A percentile compares a stretch with the other conserved stretches of the same genome.
phyloP scores from a whole-genome alignment of 495 filamentous ascomycete species.

The Eremomyces bilateralis region DNA sequence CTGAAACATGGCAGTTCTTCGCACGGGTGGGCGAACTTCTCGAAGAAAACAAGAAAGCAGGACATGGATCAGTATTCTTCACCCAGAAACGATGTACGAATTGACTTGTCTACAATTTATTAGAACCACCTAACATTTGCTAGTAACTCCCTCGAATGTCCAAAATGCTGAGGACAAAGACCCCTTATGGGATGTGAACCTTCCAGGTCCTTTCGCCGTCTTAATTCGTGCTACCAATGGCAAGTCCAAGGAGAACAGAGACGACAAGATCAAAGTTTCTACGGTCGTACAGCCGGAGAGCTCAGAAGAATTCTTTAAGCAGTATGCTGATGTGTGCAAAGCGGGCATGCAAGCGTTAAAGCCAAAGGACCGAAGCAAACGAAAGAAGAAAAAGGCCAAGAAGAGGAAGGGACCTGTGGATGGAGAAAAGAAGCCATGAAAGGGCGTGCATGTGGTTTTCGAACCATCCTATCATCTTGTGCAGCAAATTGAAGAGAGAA shows the following conservation, averaged over 20 bases:
- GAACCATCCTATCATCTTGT: too few relatives aligned
- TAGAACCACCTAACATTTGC: too few relatives aligned
- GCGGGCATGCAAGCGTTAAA: conserved; percentile 70
- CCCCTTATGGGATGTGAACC: conserved; percentile 31
- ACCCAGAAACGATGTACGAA: conserved; percentile 59
- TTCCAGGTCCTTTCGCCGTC: conserved; percentile 38
- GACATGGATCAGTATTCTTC: conserved; percentile 59
- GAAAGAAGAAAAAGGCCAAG: conserved; percentile 49
- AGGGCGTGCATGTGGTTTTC: neutral
- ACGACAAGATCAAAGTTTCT: conserved; percentile 53
- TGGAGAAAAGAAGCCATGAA: conserved; percentile 32
- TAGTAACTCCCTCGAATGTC: too few relatives aligned
- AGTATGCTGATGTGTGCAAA: conserved; percentile 88
- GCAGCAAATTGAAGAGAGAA: too few relatives aligned
- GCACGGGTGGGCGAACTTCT: conserved; percentile 53
- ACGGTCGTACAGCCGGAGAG: conserved; percentile 59
- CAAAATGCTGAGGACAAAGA: too few relatives aligned
- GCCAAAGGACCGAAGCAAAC: conserved; percentile 72
- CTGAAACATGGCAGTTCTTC: too few relatives aligned
- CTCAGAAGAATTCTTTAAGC: conserved; percentile 57
- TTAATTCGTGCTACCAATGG: conserved; percentile 73
- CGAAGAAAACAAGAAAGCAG: conserved; percentile 37
- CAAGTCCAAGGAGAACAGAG: conserved; percentile 30
- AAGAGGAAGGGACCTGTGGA: conserved; percentile 37
- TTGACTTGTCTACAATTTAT: too few relatives aligned